A percentile compares a stretch with the other conserved stretches of the same genome.
Conservation (phyloP, 2,329 filamentous ascomycete species). For the Calonectria crousiana region DNA sequence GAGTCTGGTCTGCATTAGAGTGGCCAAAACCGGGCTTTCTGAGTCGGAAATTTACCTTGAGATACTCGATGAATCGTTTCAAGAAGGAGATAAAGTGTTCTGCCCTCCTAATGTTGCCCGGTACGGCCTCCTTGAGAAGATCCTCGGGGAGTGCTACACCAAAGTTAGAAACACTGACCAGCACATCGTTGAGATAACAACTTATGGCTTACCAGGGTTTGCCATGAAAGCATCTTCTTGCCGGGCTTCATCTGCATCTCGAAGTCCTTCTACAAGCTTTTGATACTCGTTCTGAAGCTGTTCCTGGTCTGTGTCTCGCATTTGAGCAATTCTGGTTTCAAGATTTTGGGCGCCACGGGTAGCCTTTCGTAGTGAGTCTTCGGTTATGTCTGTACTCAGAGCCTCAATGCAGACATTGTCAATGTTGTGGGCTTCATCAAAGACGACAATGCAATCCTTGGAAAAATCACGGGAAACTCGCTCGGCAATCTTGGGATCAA, state of each 20-base stretch:
- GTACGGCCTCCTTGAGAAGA: constrained; percentile 93
- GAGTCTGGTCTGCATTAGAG: constrained; percentile 67
- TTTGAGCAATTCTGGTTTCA: constrained; percentile 90
- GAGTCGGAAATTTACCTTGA: constrained; percentile 68
- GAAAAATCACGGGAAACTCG: constrained; percentile 94
- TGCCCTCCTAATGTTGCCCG: constrained; percentile 94
- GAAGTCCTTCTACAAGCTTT: constrained; percentile 91
- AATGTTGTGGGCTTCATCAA: constrained; percentile 99
- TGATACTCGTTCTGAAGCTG: constrained; percentile 96
- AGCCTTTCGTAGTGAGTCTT: constrained; percentile 92
- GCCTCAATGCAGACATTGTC: constrained; percentile 99
- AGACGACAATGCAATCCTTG: constrained; percentile 98
- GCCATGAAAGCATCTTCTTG: constrained; percentile 98
- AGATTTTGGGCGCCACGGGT: constrained; percentile 91
- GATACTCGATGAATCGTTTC: constrained; percentile 96
- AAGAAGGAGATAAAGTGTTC: constrained; percentile 97
- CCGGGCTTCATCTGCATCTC: constrained; percentile 88
- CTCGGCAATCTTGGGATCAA: constrained; percentile 98
- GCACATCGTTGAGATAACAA: not conserved
- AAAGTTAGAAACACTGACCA: constrained; percentile 13
- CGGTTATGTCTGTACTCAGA: constrained; percentile 94
- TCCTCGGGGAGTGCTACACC: constrained; percentile 84
- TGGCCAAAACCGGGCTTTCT: too few relatives aligned
- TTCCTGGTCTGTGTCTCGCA: constrained; percentile 95
- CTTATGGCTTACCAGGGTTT: constrained; percentile 74